phyloP scores from a whole-genome alignment of 495 filamentous ascomycete genomes.

The Xylaria venustula region DNA sequence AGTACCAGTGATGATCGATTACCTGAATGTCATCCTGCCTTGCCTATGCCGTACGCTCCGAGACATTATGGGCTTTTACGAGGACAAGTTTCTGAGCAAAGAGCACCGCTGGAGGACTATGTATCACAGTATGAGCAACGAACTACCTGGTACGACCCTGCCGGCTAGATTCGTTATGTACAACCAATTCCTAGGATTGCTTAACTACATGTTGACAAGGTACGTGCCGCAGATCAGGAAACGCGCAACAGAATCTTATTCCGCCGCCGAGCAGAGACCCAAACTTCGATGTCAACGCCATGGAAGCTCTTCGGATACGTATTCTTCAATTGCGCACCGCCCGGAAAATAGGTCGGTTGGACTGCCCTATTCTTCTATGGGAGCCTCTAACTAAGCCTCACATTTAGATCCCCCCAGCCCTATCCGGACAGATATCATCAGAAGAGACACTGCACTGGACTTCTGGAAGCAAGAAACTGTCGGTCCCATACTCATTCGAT shows the following conservation, averaged over 20 bases:
- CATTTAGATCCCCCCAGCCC: constrained; percentile 25
- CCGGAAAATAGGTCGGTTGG: constrained; percentile 41
- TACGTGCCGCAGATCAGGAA: constrained; percentile 17
- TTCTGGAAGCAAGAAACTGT: constrained; percentile 33
- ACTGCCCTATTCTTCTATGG: background rate
- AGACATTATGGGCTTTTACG: constrained; percentile 52
- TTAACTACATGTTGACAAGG: constrained; percentile 50
- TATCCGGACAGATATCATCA: constrained; percentile 27
- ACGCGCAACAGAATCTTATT: constrained; percentile 12
- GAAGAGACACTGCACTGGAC: constrained; percentile 29
- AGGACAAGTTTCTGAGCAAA: constrained; percentile 44
- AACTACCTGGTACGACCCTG: constrained; percentile 46
- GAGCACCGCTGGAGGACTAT: constrained; percentile 52
- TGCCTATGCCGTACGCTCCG: constrained; percentile 47
- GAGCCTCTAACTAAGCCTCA: background rate
- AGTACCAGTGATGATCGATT: constrained; percentile 47
- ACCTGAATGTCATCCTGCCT: constrained; percentile 52
- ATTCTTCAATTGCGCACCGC: constrained; percentile 47
- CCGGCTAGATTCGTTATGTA: constrained; percentile 53
- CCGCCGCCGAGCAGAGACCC: constrained; percentile 40
- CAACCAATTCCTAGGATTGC: constrained; percentile 48
- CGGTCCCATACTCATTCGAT: background rate
- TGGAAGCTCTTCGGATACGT: constrained; percentile 46
- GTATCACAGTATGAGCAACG: constrained; percentile 52
- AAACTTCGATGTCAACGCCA: constrained; percentile 50